Evolutionary conservation across 768 basidiomycete species (phyloP), one percentile per base, ranked within the genome.

Genomic region (Panellus pusillus): DNA sequence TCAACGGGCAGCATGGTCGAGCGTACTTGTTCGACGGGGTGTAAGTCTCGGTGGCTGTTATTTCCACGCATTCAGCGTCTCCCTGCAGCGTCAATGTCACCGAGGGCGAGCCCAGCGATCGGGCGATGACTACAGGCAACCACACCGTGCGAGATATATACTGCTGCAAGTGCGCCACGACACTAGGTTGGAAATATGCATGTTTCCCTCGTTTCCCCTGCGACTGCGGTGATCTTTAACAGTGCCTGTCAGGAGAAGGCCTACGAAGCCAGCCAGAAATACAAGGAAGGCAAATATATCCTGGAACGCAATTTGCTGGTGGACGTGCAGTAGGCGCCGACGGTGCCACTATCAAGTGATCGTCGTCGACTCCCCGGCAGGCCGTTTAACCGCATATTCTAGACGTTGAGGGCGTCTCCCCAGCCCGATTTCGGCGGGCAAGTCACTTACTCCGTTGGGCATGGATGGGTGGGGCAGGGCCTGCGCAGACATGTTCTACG

Each of bases 151-250:
- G 96, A 52, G 96, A 99, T 69, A 93, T 98, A 58, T 91, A 83
- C 71, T 99, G 96, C 72, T 74, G 79, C 77, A 96, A 95, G 70
- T 99, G 96, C 71, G 81, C 83, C 55, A 82, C 81, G 45, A 82
- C 79, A 15, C 79, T 99, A 29, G 96, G 96, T 51, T 98, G 97
- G 96, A 98, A 98, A 93, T 99, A 99, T 70, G 97, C 92, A 68
- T 70, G 87, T 75, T 17, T 43, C 15, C 40, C 36, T 43, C 36
- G 48, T 17, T 37, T 35, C 32, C 41, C 39, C 2, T 15, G 28
- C 24, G 6, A 6, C 29, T 14, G 44, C 43, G 43, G 14, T 27
- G 38, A 55, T 52, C 28, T 61, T 6, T 29, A 17, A 48, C 28
- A 3, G 40, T n/a, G 39, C 32, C 45, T 55, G 59, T 42, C 64